A percentile compares a stretch with the other conserved stretches of the same genome.
phyloP scores from a whole-genome alignment of 2,329 filamentous ascomycete species.

The Fusarium xyrophilum region DNA sequence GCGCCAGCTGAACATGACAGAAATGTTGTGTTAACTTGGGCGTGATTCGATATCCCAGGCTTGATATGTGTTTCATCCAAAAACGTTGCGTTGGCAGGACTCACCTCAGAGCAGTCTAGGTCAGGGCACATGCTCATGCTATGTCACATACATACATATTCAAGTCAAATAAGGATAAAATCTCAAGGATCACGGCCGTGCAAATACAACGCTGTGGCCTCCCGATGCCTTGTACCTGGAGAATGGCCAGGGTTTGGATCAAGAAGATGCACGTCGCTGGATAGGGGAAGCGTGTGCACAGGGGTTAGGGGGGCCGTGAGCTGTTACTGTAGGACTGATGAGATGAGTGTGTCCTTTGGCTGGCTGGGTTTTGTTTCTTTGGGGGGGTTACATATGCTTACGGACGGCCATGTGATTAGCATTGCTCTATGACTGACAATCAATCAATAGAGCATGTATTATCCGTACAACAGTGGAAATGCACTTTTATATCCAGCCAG shows the following conservation, averaged over 20 bases:
- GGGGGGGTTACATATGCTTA: background rate
- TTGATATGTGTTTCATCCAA: background rate
- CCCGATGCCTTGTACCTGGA: conserved; percentile 34
- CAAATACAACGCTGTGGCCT: conserved; percentile 23
- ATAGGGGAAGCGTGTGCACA: conserved; percentile 38
- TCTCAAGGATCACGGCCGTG: conserved; percentile 1
- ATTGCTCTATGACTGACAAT: background rate
- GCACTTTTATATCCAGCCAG: background rate
- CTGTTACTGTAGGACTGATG: conserved; percentile 23
- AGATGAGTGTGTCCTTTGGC: conserved; percentile 18
- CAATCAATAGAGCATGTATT: background rate
- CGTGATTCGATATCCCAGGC: conserved; percentile 24
- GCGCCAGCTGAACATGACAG: conserved; percentile 1
- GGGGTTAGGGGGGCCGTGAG: conserved; percentile 29
- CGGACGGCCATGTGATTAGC: conserved; percentile 7
- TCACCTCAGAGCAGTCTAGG: conserved; percentile 1
- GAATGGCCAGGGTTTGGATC: conserved; percentile 15
- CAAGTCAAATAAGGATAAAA: background rate
- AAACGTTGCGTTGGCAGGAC: conserved; percentile 1
- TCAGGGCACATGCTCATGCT: background rate
- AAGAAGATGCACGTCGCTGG: conserved; percentile 40
- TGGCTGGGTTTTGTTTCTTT: background rate
- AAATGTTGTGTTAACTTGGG: background rate
- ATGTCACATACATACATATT: background rate
- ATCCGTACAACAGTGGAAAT: conserved; percentile 1